Conservation (phyloP, 2,329 filamentous ascomycete genomes). For the Myriosclerotinia duriaeana region DNA sequence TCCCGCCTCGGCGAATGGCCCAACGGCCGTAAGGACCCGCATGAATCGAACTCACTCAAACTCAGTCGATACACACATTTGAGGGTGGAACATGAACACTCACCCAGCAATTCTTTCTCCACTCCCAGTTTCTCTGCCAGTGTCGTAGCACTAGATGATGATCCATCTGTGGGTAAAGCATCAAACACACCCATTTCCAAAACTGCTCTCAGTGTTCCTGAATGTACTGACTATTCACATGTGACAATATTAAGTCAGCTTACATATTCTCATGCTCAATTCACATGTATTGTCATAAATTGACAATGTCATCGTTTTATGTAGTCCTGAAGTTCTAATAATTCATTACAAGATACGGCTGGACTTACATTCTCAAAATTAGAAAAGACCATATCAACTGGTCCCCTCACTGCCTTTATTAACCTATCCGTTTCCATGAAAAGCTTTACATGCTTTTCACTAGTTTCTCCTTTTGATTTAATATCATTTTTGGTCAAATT, state of each 20-base stretch:
- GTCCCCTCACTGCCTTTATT: constrained; percentile 14
- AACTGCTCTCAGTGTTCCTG: constrained; percentile 28
- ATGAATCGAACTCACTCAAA: constrained; percentile 33
- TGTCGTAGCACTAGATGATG: constrained; percentile 26
- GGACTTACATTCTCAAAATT: constrained; percentile 22
- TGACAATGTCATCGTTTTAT: not conserved
- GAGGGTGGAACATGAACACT: not conserved
- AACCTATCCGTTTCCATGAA: constrained; percentile 16
- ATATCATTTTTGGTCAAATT: constrained; percentile 6
- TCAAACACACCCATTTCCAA: constrained; percentile 37
- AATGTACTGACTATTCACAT: constrained; percentile 19
- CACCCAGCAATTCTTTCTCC: constrained; percentile 34
- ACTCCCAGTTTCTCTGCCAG: constrained; percentile 32
- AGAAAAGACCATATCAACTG: constrained; percentile 19
- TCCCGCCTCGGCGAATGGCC: constrained; percentile 30
- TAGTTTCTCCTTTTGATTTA: not conserved
- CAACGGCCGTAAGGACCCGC: constrained; percentile 28
- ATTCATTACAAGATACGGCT: not conserved
- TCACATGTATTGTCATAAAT: not conserved
- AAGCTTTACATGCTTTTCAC: constrained; percentile 17
- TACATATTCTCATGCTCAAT: not conserved
- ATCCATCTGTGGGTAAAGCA: constrained; percentile 30
- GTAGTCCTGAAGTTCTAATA: not conserved
- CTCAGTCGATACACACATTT: constrained; percentile 5
- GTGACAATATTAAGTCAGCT: constrained; percentile 16